These are phyloP conservation scores for Trametes villosa DNA, from an alignment of 768 basidiomycete genomes.

Conservation along the genomic window DNA sequence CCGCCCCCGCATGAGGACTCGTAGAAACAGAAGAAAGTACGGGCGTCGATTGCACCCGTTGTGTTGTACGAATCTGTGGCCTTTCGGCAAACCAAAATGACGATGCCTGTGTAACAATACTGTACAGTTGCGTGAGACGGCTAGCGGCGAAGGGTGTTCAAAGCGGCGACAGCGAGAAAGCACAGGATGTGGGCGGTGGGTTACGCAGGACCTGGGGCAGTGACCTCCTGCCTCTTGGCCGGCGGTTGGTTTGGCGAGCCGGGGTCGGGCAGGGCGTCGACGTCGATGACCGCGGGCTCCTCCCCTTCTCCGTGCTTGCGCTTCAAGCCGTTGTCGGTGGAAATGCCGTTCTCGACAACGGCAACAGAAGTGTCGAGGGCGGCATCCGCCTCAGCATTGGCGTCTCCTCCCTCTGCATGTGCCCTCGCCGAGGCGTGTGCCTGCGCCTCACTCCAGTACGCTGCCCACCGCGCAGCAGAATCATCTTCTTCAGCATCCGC, in stretches of 20 bases:
- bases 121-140: background rate
- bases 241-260: background rate
- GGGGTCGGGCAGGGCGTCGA: slow-evolving; percentile 1
- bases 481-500: no score
- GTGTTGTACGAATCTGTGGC: background rate
- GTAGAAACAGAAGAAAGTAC: background rate
- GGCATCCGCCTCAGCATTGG: no score
- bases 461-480: no score
- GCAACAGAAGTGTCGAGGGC: no score
- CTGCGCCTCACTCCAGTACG: no score
- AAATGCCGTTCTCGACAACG: slow-evolving; percentile 28
- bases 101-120: background rate
- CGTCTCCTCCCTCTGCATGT: no score
- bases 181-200: background rate
- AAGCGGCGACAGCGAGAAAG: background rate
- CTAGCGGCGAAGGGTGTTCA: no score
- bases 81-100: background rate
- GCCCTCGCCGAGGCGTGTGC: no score
- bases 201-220: background rate
- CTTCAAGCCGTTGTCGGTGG: slow-evolving; percentile 6
- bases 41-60: background rate
- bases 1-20: background rate
- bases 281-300: background rate
- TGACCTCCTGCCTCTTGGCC: slow-evolving; percentile 4
- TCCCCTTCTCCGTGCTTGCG: slow-evolving; percentile 12